A percentile compares a stretch with the other conserved stretches of the same genome.
These are phyloP conservation scores for Abrus precatorius DNA, from an alignment of 306 rosid species.

Conservation along the genomic window DNA sequence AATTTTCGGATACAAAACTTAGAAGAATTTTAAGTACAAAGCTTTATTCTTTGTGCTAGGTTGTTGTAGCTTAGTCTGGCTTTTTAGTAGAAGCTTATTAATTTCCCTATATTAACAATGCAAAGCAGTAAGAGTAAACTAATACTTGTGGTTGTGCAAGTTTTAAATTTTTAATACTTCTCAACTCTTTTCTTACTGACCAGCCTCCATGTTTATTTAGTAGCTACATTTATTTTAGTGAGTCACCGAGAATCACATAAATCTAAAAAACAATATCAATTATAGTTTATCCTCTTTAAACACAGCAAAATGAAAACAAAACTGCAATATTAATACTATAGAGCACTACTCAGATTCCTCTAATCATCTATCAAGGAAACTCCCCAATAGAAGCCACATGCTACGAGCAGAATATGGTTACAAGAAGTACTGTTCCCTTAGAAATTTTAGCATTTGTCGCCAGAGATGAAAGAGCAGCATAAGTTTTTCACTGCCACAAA, in stretches of 20 bases:
- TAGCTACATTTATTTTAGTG: not conserved
- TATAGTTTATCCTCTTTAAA: not conserved
- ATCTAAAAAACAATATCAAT: not conserved
- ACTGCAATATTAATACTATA: not conserved
- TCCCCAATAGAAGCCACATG: not conserved
- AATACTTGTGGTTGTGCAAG: constrained; percentile 11
- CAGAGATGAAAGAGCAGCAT: not conserved
- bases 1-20: not conserved
- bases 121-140: not conserved
- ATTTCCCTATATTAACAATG: not conserved
- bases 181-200: not conserved
- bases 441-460: not conserved
- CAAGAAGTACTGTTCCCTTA: not conserved
- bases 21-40: not conserved
- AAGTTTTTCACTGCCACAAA: not conserved
- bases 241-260: not conserved
- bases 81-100: not conserved
- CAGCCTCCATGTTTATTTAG: not conserved
- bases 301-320: not conserved
- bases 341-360: not conserved
- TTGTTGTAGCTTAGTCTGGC: not conserved
- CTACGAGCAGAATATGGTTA: not conserved
- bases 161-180: not conserved
- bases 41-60: not conserved
- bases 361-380: not conserved